Conservation (phyloP, 495 filamentous ascomycete genomes). For the Penicillium canariense region DNA sequence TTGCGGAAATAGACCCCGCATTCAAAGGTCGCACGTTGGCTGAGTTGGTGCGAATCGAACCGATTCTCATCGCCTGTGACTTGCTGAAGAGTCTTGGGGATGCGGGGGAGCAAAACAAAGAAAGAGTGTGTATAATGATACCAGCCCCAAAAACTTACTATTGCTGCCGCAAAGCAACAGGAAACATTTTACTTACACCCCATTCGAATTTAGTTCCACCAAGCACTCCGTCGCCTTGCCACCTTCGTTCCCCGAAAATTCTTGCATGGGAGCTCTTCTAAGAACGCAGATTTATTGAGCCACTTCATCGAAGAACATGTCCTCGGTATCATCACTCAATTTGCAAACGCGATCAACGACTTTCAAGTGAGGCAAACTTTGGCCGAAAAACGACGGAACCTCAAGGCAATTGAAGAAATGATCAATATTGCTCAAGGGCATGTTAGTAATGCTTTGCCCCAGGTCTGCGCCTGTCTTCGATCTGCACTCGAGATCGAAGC, state of each 20-base stretch:
- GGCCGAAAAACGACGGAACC: conserved; percentile 68
- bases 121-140: conserved; percentile 42
- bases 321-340: conserved; percentile 80
- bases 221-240: conserved; percentile 67
- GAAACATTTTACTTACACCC: neutral
- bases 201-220: conserved; percentile 50
- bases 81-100: conserved; percentile 81
- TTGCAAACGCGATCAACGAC: conserved; percentile 80
- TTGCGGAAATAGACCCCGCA: conserved; percentile 62
- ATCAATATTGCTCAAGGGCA: conserved; percentile 67
- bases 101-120: conserved; percentile 57
- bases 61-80: conserved; percentile 71
- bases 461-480: conserved; percentile 80
- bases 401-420: conserved; percentile 86
- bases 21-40: conserved; percentile 65
- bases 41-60: conserved; percentile 71
- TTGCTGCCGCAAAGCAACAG: neutral
- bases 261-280: conserved; percentile 46
- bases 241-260: conserved; percentile 57
- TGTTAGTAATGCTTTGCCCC: conserved; percentile 76
- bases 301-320: conserved; percentile 82
- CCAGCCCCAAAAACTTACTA: neutral
- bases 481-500: conserved; percentile 72
- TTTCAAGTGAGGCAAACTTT: conserved; percentile 53
- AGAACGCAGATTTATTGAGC: conserved; percentile 57